phyloP scores from a whole-genome alignment of 2,329 filamentous ascomycete species.

The Curvularia verruculosa region DNA sequence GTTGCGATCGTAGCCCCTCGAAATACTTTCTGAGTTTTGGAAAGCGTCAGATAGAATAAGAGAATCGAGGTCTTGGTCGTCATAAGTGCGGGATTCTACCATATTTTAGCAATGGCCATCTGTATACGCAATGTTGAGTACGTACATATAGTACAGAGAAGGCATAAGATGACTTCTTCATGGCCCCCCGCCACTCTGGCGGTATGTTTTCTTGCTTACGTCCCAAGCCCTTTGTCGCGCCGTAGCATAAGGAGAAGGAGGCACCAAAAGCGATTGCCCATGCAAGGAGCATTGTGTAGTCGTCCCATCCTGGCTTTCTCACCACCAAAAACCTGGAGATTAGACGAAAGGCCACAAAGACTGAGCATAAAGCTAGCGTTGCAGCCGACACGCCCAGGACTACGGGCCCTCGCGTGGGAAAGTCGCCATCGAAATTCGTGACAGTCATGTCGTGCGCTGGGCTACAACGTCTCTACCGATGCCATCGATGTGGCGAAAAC shows the following conservation, averaged over 20 bases:
- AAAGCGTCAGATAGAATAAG: slow-evolving; percentile 85
- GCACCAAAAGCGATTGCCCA: slow-evolving; percentile 76
- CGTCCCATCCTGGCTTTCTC: slow-evolving; percentile 73
- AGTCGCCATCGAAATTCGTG: slow-evolving; percentile 22
- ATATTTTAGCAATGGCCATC: slow-evolving; percentile 23
- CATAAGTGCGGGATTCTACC: slow-evolving; percentile 87
- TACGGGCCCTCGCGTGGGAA: slow-evolving; percentile 37
- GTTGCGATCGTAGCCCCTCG: slow-evolving; percentile 82
- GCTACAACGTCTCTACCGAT: slow-evolving; percentile 13
- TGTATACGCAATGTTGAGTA: slow-evolving; percentile 14
- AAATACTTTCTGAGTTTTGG: slow-evolving; percentile 77
- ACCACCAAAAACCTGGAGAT: slow-evolving; percentile 76
- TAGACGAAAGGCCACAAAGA: slow-evolving; percentile 77
- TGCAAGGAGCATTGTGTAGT: slow-evolving; percentile 79
- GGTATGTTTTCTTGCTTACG: slow-evolving; percentile 68
- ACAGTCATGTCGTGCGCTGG: slow-evolving; percentile 37
- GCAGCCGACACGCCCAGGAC: slow-evolving; percentile 74
- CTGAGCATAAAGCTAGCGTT: slow-evolving; percentile 71
- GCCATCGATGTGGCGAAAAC: slow-evolving; percentile 7
- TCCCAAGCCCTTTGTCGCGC: slow-evolving; percentile 70
- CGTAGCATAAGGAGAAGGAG: slow-evolving; percentile 69
- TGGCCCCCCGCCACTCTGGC: slow-evolving; percentile 53
- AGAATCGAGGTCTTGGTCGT: slow-evolving; percentile 91
- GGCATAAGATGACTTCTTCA: slow-evolving; percentile 65
- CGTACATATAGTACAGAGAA: slow-evolving; percentile 66